These are phyloP conservation scores for Przewalskia tangutica DNA, from an alignment of 257 asterid species.

Conservation along the genomic window DNA sequence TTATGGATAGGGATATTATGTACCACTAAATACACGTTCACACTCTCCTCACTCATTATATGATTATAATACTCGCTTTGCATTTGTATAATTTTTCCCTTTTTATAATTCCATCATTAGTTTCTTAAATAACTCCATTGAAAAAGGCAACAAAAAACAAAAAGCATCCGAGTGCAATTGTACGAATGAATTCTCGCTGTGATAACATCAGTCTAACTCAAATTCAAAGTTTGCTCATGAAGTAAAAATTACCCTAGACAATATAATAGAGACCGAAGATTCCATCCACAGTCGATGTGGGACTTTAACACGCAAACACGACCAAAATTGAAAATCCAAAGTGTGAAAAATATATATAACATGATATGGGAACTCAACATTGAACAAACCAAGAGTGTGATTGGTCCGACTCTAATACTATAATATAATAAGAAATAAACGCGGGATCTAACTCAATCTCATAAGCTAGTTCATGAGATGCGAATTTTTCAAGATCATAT, in stretches of 20 bases:
- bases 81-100: neutral
- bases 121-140: neutral
- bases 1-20: no score
- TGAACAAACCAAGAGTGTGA: neutral
- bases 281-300: neutral
- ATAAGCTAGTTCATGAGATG: no score
- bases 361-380: neutral
- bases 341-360: neutral
- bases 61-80: neutral
- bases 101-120: slow-evolving; percentile 8
- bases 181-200: neutral
- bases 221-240: neutral
- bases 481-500: no score
- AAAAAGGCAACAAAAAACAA: neutral
- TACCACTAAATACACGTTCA: no score
- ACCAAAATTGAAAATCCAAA: neutral
- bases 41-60: slow-evolving; percentile 22
- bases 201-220: no score
- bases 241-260: neutral
- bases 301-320: neutral
- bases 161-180: neutral
- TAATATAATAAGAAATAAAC: neutral
- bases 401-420: neutral
- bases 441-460: no score
- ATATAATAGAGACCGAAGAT: neutral